Percentiles rank a stretch among this genome's conserved stretches.
Evolutionary conservation across 163 green algal species (phyloP).

Genomic region (Chloromonas sp.): DNA sequence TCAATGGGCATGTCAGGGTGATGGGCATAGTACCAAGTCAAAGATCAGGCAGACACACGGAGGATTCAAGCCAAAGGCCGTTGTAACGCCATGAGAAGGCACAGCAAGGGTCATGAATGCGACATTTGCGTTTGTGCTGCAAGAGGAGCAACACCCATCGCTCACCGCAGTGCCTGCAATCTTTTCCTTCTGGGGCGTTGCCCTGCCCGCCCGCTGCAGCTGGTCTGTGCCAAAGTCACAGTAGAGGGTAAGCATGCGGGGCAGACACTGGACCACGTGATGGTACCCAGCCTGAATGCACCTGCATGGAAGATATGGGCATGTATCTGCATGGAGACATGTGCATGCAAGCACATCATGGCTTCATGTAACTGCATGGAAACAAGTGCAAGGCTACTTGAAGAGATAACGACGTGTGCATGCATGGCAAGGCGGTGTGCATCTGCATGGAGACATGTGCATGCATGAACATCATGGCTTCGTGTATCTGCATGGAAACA

Average conservation of each 20-base stretch:
- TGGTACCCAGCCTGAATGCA: constrained; percentile 10
- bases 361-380: too few relatives aligned
- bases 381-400: too few relatives aligned
- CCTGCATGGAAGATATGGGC: neutral
- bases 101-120: too few relatives aligned
- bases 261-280: constrained; percentile 78
- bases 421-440: neutral
- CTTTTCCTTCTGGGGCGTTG: constrained; percentile 9
- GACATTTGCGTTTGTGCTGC: too few relatives aligned
- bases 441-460: neutral
- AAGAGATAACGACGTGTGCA: neutral
- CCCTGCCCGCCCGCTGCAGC: neutral
- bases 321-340: neutral
- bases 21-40: too few relatives aligned
- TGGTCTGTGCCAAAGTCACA: constrained; percentile 77
- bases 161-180: constrained; percentile 15
- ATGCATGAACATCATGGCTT: neutral
- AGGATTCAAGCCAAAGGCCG: too few relatives aligned
- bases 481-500: neutral
- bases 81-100: too few relatives aligned
- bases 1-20: too few relatives aligned
- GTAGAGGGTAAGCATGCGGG: constrained; percentile 90
- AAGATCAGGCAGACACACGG: too few relatives aligned
- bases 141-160: neutral
- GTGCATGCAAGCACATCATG: neutral